Conservation (phyloP, 176 grass and related monocot species). For the Guadua angustifolia region DNA sequence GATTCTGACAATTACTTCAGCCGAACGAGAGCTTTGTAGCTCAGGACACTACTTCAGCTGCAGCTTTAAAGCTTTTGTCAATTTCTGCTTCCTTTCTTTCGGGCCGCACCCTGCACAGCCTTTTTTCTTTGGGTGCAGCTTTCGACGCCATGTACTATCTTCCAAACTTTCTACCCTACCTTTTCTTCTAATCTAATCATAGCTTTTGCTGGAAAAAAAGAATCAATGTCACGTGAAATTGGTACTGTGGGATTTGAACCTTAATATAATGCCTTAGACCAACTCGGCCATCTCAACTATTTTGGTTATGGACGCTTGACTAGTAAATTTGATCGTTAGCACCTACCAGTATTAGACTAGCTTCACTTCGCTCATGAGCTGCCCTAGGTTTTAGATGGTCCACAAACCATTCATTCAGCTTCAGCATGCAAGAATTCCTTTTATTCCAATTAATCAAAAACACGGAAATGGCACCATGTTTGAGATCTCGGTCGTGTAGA, state of each 20-base stretch:
- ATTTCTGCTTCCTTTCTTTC: too few relatives aligned
- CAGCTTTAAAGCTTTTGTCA: too few relatives aligned
- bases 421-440: neutral
- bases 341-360: too few relatives aligned
- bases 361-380: neutral
- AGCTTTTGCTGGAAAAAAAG: too few relatives aligned
- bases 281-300: conserved; percentile 53
- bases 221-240: neutral
- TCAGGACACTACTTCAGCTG: too few relatives aligned
- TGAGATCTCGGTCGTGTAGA: neutral
- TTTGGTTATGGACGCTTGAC: neutral
- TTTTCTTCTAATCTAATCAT: too few relatives aligned
- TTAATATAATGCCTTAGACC: conserved; percentile 75
- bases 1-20: too few relatives aligned
- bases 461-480: neutral
- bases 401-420: neutral
- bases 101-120: too few relatives aligned
- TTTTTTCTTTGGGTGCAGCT: too few relatives aligned
- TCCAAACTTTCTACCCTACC: too few relatives aligned
- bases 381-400: neutral
- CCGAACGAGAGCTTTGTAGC: too few relatives aligned
- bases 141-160: too few relatives aligned
- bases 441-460: neutral
- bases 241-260: conserved; percentile 58
- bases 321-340: neutral